Evolutionary conservation across 2,329 filamentous ascomycete species (phyloP).

Genomic region (Fusarium papillatum): DNA sequence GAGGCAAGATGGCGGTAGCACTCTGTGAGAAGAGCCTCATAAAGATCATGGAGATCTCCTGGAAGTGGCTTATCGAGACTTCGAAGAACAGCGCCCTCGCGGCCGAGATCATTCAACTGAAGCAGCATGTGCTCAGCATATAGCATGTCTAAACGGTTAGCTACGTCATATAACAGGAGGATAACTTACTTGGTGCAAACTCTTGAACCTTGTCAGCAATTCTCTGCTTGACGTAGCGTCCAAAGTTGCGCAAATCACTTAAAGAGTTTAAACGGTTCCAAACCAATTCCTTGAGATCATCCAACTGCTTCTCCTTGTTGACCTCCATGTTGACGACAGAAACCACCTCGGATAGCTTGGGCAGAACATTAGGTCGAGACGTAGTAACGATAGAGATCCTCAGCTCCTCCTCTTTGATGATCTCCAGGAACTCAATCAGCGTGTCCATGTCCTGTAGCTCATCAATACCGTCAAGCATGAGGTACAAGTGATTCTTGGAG

Average conservation of each 20-base stretch:
- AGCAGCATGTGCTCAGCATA: conserved; percentile 52
- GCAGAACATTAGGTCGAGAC: conserved; percentile 24
- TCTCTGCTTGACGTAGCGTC: conserved; percentile 45
- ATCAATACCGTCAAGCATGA: conserved; percentile 51
- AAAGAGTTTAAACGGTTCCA: conserved; percentile 45
- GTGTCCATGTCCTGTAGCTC: conserved; percentile 37
- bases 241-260: conserved; percentile 41
- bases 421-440: conserved; percentile 39
- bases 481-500: conserved; percentile 38
- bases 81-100: conserved; percentile 49
- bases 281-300: conserved; percentile 45
- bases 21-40: conserved; percentile 41
- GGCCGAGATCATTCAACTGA: conserved; percentile 47
- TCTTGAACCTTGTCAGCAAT: conserved; percentile 47
- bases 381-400: conserved; percentile 45
- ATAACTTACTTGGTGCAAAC: conserved; percentile 47
- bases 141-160: conserved; percentile 44
- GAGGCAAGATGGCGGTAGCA: conserved; percentile 41
- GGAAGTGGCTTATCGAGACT: conserved; percentile 44
- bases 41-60: conserved; percentile 41
- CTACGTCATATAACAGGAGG: too few species aligned
- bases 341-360: conserved; percentile 12
- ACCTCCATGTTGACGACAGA: conserved; percentile 35
- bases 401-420: conserved; percentile 41
- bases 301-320: conserved; percentile 43